Evolutionary conservation across 257 asterid genomes (phyloP).

Genomic region (Capsicum chinense): DNA sequence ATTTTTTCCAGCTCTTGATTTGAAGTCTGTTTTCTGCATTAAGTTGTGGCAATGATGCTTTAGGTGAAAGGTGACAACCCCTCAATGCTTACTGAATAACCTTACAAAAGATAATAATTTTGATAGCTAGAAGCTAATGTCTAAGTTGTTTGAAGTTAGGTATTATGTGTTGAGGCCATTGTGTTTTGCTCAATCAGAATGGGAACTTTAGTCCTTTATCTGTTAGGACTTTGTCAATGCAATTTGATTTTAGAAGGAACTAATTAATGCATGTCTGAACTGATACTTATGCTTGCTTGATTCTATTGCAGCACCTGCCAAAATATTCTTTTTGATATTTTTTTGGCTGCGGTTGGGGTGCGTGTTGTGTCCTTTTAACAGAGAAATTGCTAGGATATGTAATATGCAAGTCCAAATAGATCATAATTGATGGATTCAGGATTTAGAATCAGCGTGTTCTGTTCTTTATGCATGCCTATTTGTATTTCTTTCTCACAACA

Average conservation of each 20-base stretch:
- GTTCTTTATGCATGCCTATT: neutral
- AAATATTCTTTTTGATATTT: neutral
- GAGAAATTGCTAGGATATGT: neutral
- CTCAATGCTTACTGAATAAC: neutral
- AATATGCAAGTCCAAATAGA: neutral
- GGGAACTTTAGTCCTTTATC: neutral
- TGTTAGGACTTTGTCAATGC: neutral
- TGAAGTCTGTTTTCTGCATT: neutral
- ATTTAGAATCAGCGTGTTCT: neutral
- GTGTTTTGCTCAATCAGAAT: neutral
- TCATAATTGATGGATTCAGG: conserved; percentile 1
- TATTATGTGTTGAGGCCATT: neutral
- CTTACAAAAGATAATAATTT: neutral
- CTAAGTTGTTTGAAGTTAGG: neutral
- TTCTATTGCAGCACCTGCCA: neutral
- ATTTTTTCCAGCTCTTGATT: neutral
- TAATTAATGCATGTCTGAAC: neutral
- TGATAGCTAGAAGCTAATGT: neutral
- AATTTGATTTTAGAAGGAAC: neutral
- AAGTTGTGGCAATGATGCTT: neutral
- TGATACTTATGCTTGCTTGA: neutral
- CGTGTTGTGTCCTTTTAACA: neutral
- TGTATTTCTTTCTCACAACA: neutral
- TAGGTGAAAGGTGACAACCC: neutral
- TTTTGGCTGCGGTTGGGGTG: neutral